Evolutionary conservation across 345 rosid species (phyloP).

Genomic region (Pugionium dolabratum): DNA sequence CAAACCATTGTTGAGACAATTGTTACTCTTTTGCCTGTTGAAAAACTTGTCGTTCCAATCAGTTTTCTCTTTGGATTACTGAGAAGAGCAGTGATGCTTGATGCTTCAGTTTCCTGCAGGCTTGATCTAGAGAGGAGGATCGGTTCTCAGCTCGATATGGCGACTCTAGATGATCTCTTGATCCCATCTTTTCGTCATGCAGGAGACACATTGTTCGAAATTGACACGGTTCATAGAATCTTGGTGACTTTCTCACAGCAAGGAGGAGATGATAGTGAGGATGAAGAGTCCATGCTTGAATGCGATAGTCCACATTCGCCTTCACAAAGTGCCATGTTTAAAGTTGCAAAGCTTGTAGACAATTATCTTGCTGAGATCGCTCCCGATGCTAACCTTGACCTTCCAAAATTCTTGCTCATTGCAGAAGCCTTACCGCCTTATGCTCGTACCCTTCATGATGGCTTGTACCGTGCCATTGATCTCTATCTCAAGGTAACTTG

Average conservation of each 20-base stretch:
- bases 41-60: conserved; percentile 85
- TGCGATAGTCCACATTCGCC: conserved; percentile 78
- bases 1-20: conserved; percentile 76
- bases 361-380: conserved; percentile 94
- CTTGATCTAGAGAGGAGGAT: conserved; percentile 92
- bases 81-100: conserved; percentile 88
- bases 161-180: conserved; percentile 86
- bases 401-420: conserved; percentile 78
- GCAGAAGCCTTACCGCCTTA: conserved; percentile 85
- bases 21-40: conserved; percentile 77
- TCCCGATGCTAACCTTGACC: conserved; percentile 91
- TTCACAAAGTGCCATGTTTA: conserved; percentile 74
- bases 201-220: conserved; percentile 88
- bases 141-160: conserved; percentile 85
- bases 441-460: conserved; percentile 90
- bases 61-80: conserved; percentile 85
- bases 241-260: conserved; percentile 93
- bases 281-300: conserved; percentile 84
- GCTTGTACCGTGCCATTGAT: conserved; percentile 85
- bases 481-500: conserved; percentile 74
- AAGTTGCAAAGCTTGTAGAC: conserved; percentile 86
- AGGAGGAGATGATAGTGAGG: conserved; percentile 84
- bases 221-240: conserved; percentile 88
- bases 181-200: conserved; percentile 86
- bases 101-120: conserved; percentile 69